Evolutionary conservation across 352 stramenopile species (phyloP), one percentile per base, ranked within the genome.

Genomic region (Globisporangium apiculatum): DNA sequence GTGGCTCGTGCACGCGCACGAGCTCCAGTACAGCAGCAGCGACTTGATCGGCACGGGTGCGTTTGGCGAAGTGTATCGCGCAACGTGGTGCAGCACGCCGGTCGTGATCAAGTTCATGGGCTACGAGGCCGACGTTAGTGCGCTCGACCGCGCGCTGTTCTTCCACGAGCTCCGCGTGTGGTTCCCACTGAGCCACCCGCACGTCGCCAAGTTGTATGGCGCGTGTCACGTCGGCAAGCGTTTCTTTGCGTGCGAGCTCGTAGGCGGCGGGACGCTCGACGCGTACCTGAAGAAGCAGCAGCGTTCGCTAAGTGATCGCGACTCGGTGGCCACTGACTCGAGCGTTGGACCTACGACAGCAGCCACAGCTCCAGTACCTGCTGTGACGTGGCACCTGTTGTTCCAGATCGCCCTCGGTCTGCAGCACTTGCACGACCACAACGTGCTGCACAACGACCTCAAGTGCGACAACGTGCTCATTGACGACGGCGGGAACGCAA

Each of bases 381-480:
- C 40, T 7, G 11, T 11, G 40, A 43, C 40, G 40, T 48, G 42
- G 42, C 8, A 17, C 9, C 42, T 48, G 42, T 11, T 48, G 42
- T 11, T 7, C 42, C 42, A 48, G 12, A 11, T 48, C 42, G 42
- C 9, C 10, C 51, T 55, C 15, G 51, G 51, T 0, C 17, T 55
- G 14, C 51, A 48, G 36, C 47, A 55, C 10, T 17, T 55, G 17
- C 51, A 55, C 17, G 31, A 46, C 1, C 48, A 48, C 5, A 48
- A 48, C 40, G 43, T 63, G 17, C 37, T 58, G 17, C 57, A 63
- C 41, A 41, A 42, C 41, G 43, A 50, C 37, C 41, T 63, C 18
- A 63, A 53, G 45, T 51, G 57, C 46, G 45, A 53, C 57, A 53
- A 58, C 17, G 48, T 53, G 24, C 64, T 95, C 11, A 60, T 94